phyloP scores from a whole-genome alignment of 2,329 filamentous ascomycete genomes.

The Amauroascus verrucosus region DNA sequence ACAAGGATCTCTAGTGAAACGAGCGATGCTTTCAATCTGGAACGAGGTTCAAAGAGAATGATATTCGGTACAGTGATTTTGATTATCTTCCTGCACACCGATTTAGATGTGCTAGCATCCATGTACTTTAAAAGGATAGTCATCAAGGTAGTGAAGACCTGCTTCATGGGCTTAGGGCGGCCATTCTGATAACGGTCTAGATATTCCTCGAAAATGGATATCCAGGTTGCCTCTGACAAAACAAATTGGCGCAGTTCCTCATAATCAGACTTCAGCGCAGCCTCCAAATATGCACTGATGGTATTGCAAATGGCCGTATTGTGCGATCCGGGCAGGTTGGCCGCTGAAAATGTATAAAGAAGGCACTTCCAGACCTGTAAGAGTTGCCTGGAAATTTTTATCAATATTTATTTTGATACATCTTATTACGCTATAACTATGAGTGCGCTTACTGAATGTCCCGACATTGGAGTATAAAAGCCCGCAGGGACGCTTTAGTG shows the following conservation, averaged over 20 bases:
- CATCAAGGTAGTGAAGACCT: conserved; percentile 34
- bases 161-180: conserved; percentile 37
- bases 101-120: conserved; percentile 17
- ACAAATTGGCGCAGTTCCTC: conserved; percentile 26
- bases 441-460: conserved; percentile 12
- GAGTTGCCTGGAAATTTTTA: conserved; percentile 18
- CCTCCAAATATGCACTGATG: conserved; percentile 35
- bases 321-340: conserved; percentile 32
- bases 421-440: no score
- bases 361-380: conserved; percentile 32
- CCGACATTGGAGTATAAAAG: conserved; percentile 8
- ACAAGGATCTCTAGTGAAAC: conserved; percentile 30
- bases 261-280: conserved; percentile 26
- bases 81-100: conserved; percentile 21
- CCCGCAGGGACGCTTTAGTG: conserved; percentile 13
- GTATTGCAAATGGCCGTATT: conserved; percentile 37
- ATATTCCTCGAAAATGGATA: conserved; percentile 32
- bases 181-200: conserved; percentile 34
- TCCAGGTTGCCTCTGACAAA: conserved; percentile 30
- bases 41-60: conserved; percentile 31
- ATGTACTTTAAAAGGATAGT: conserved; percentile 26
- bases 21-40: conserved; percentile 30
- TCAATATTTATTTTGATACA: no score
- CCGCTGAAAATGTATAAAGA: conserved; percentile 32
- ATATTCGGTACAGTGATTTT: conserved; percentile 28